A percentile compares a stretch with the other conserved stretches of the same genome.
Evolutionary conservation across 306 rosid genomes (phyloP).

Genomic region (Datisca glomerata): DNA sequence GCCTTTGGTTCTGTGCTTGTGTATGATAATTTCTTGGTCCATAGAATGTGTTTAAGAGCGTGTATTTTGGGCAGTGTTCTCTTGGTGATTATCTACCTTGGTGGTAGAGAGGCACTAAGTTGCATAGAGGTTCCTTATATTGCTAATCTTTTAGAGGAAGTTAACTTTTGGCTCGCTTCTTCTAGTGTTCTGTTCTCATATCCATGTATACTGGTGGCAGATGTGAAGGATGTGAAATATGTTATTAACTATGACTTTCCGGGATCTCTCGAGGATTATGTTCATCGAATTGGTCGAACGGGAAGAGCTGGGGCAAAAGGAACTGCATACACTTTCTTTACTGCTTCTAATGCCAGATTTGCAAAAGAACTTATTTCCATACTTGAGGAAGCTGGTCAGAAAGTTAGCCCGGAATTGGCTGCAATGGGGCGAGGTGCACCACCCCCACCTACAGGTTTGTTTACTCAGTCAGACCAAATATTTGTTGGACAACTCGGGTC

Average conservation of each 20-base stretch:
- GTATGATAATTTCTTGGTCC: too few species aligned
- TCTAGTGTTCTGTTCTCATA: slow-evolving; percentile 1
- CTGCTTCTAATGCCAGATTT: slow-evolving; percentile 93
- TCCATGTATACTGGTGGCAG: slow-evolving; percentile 30
- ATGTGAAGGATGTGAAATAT: slow-evolving; percentile 89
- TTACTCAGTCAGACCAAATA: not conserved
- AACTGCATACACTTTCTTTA: slow-evolving; percentile 92
- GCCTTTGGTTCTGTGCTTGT: too few species aligned
- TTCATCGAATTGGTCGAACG: slow-evolving; percentile 94
- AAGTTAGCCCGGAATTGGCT: slow-evolving; percentile 81
- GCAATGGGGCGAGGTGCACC: slow-evolving; percentile 98
- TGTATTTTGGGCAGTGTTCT: too few species aligned
- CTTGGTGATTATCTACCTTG: too few species aligned
- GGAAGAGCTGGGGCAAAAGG: slow-evolving; percentile 99
- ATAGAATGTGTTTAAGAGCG: too few species aligned
- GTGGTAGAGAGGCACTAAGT: too few species aligned
- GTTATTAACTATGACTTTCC: slow-evolving; percentile 95
- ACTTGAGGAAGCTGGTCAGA: slow-evolving; percentile 96
- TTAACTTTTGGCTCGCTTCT: not conserved
- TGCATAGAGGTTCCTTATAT: too few species aligned
- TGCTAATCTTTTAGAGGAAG: not conserved
- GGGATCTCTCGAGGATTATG: slow-evolving; percentile 96
- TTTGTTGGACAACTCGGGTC: too few species aligned
- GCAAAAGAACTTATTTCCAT: slow-evolving; percentile 78
- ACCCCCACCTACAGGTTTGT: slow-evolving; percentile 83